phyloP scores from a whole-genome alignment of 148 eudicot species.

The Simmondsia chinensis region DNA sequence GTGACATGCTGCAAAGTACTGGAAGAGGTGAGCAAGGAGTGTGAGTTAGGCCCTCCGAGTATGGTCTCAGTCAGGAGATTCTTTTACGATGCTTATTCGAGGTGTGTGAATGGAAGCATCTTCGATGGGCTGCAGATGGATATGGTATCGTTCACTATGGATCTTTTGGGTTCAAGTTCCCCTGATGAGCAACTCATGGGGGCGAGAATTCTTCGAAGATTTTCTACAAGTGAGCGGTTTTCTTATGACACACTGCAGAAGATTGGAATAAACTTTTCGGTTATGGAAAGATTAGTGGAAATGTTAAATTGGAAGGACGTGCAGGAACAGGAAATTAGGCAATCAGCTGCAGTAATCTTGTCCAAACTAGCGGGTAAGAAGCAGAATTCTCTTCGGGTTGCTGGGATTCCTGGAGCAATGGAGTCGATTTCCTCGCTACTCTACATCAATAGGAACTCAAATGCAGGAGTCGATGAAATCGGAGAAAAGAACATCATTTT shows the following conservation, averaged over 20 bases:
- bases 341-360: slow-evolving; percentile 55
- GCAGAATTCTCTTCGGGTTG: slow-evolving; percentile 71
- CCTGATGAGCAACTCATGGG: slow-evolving; percentile 88
- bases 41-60: slow-evolving; percentile 56
- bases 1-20: slow-evolving; percentile 38
- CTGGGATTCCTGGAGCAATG: slow-evolving; percentile 79
- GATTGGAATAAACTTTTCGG: slow-evolving; percentile 46
- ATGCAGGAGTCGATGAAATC: slow-evolving; percentile 30
- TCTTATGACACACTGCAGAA: slow-evolving; percentile 71
- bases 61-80: slow-evolving; percentile 58
- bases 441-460: slow-evolving; percentile 24
- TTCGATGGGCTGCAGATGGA: slow-evolving; percentile 94
- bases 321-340: slow-evolving; percentile 63
- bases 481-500: slow-evolving; percentile 24
- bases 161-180: slow-evolving; percentile 56
- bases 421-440: slow-evolving; percentile 84
- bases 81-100: slow-evolving; percentile 90
- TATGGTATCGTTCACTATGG: slow-evolving; percentile 84
- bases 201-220: slow-evolving; percentile 42
- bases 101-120: slow-evolving; percentile 68
- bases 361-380: slow-evolving; percentile 56
- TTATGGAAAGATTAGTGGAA: slow-evolving; percentile 74
- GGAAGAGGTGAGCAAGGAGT: slow-evolving; percentile 52
- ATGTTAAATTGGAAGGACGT: slow-evolving; percentile 86
- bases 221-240: slow-evolving; percentile 34